These are phyloP conservation scores for Trypanosomatidae sp. DNA, from an alignment of 208 protist species.

Conservation along the genomic window DNA sequence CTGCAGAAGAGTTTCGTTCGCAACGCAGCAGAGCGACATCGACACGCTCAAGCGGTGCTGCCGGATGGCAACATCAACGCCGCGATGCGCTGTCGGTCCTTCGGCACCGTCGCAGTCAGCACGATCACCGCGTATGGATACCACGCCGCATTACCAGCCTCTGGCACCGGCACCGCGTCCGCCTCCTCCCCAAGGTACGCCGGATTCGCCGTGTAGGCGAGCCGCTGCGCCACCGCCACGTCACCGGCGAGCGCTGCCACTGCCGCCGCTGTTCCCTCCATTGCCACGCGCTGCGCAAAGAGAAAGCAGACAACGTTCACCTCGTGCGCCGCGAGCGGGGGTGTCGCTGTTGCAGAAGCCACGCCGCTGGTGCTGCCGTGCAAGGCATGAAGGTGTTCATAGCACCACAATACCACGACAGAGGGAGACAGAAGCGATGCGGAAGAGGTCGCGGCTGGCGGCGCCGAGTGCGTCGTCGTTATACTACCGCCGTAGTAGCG, in stretches of 20 bases:
- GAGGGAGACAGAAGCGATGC: too few species aligned
- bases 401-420: too few species aligned
- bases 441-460: too few species aligned
- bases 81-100: constrained; percentile 38
- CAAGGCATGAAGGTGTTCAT: too few species aligned
- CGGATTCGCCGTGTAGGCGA: constrained; percentile 4
- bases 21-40: background rate
- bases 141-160: constrained; percentile 13
- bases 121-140: constrained; percentile 55
- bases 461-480: background rate
- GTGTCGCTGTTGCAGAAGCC: background rate
- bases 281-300: constrained; percentile 38
- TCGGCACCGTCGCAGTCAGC: constrained; percentile 47
- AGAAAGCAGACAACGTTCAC: constrained; percentile 27
- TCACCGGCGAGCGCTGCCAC: constrained; percentile 14
- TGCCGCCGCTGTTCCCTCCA: constrained; percentile 28
- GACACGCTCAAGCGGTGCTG: too few species aligned
- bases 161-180: background rate
- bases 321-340: background rate
- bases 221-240: background rate
- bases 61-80: constrained; percentile 13
- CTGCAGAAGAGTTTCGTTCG: too few species aligned
- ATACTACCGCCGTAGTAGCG: constrained; percentile 3
- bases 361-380: too few species aligned
- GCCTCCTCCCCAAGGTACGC: too few species aligned